Conservation (phyloP, 345 rosid species). For the Eucalyptus curtisii region DNA sequence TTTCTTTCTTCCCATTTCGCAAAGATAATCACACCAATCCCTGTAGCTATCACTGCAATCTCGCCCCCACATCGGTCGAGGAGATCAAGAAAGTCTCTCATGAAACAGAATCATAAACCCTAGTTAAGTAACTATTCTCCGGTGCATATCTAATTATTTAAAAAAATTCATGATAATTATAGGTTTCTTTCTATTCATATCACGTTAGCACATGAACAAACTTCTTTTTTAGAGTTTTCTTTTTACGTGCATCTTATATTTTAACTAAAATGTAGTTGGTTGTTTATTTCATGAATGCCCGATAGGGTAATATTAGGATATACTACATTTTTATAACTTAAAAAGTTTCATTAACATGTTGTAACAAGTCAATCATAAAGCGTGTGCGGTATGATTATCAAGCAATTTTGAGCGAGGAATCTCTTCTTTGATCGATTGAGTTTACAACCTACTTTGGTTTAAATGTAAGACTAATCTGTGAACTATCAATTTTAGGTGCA, state of each 20-base stretch:
- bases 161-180: not conserved
- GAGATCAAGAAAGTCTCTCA: not conserved
- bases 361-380: not conserved
- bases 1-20: not conserved
- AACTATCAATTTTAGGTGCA: not conserved
- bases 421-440: not conserved
- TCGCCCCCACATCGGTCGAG: not conserved
- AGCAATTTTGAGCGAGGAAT: not conserved
- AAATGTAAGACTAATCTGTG: not conserved
- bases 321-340: not conserved
- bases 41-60: not conserved
- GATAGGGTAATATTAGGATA: not conserved
- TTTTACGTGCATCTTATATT: not conserved
- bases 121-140: not conserved
- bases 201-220: not conserved
- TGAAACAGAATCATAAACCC: not conserved
- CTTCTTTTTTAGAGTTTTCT: not conserved
- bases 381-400: not conserved
- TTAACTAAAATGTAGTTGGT: not conserved
- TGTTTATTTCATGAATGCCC: not conserved
- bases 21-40: not conserved
- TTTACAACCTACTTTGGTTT: not conserved
- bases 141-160: not conserved
- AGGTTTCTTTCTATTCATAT: not conserved
- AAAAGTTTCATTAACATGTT: not conserved